phyloP scores from a whole-genome alignment of 371 early-diverging fungal genomes.

The Saksenaea vasiformis region DNA sequence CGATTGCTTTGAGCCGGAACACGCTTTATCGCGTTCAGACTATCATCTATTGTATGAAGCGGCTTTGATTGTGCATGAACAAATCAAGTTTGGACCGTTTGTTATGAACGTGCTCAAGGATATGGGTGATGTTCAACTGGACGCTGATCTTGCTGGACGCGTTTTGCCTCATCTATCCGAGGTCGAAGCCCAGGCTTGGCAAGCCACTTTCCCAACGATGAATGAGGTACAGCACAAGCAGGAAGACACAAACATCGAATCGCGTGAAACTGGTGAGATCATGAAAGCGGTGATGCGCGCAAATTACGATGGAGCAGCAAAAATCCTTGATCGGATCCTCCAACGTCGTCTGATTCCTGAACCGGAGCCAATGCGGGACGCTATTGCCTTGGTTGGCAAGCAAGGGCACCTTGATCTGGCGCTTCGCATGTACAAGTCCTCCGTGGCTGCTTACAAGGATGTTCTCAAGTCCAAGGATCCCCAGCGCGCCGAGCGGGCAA shows the following conservation, averaged over 20 bases:
- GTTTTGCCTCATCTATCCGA: not conserved
- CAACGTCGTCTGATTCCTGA: slow-evolving; percentile 25
- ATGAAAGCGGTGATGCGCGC: slow-evolving; percentile 28
- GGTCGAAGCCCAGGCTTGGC: not conserved
- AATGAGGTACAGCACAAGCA: slow-evolving; percentile 3
- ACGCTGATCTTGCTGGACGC: not conserved
- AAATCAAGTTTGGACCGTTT: not conserved
- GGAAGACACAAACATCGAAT: not conserved
- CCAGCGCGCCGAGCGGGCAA: slow-evolving; percentile 22
- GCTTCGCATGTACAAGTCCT: slow-evolving; percentile 27
- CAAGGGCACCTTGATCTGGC: slow-evolving; percentile 44
- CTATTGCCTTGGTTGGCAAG: slow-evolving; percentile 45
- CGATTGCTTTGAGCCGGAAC: not conserved
- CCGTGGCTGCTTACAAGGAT: slow-evolving; percentile 27
- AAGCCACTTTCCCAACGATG: slow-evolving; percentile 4
- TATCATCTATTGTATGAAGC: slow-evolving; percentile 19
- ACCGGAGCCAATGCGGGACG: slow-evolving; percentile 44
- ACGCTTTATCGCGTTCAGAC: slow-evolving; percentile 10
- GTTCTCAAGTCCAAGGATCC: slow-evolving; percentile 12
- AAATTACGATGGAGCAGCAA: slow-evolving; percentile 19
- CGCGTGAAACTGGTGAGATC: slow-evolving; percentile 18
- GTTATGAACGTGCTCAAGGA: slow-evolving; percentile 6
- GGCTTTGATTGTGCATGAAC: slow-evolving; percentile 14
- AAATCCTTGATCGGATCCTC: slow-evolving; percentile 28
- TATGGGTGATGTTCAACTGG: not conserved